phyloP scores from a whole-genome alignment of 164 flowering plant genomes.

The Stephania japonica region DNA sequence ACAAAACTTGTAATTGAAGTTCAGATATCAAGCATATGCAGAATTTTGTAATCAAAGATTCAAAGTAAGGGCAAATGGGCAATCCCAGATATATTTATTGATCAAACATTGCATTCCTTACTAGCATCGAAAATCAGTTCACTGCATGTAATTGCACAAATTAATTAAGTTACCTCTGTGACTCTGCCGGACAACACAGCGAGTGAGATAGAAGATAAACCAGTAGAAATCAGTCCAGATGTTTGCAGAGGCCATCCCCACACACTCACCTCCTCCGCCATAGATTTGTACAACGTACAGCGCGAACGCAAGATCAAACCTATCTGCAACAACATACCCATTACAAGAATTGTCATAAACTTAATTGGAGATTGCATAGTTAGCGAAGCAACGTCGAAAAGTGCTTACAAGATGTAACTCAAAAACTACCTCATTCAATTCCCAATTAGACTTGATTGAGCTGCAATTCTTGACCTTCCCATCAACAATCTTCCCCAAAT shows the following conservation, averaged over 20 bases:
- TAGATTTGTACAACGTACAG: slow-evolving; percentile 54
- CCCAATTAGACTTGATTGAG: slow-evolving; percentile 41
- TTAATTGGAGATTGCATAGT: background rate
- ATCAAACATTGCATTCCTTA: too few species aligned
- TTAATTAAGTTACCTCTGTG: slow-evolving; percentile 46
- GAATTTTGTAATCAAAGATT: too few species aligned
- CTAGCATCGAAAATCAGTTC: too few species aligned
- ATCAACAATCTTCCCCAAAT: slow-evolving; percentile 26
- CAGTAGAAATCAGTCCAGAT: slow-evolving; percentile 57
- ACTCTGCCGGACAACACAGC: slow-evolving; percentile 66
- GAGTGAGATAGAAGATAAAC: slow-evolving; percentile 49
- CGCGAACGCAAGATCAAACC: slow-evolving; percentile 47
- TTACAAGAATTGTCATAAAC: too few species aligned
- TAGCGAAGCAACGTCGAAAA: background rate
- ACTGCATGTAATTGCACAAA: background rate
- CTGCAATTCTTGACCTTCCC: slow-evolving; percentile 44
- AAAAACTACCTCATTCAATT: slow-evolving; percentile 49
- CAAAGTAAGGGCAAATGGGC: too few species aligned
- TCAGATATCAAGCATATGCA: too few species aligned
- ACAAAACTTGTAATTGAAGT: too few species aligned
- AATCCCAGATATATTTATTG: too few species aligned
- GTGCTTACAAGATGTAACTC: background rate
- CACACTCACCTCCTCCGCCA: slow-evolving; percentile 56
- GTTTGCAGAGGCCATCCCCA: slow-evolving; percentile 98
- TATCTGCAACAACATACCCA: slow-evolving; percentile 33